These are phyloP conservation scores for Serendipita indica DNA, from an alignment of 768 basidiomycete genomes.

Conservation along the genomic window DNA sequence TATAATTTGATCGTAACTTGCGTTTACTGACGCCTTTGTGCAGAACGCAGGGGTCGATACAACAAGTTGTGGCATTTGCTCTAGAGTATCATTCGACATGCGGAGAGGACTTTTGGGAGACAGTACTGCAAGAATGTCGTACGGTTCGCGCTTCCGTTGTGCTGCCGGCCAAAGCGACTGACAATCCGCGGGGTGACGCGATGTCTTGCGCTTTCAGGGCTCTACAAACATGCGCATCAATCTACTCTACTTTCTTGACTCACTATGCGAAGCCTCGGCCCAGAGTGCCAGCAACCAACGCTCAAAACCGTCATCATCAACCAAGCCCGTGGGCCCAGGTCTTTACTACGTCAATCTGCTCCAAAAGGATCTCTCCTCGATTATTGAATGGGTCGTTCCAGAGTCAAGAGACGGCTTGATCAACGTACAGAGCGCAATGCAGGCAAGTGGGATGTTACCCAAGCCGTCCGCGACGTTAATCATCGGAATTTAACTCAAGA, in stretches of 20 bases:
- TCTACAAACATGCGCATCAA: conserved; percentile 87
- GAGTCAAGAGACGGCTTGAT: conserved; percentile 74
- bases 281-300: conserved; percentile 26
- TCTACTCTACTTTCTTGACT: conserved; percentile 80
- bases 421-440: conserved; percentile 75
- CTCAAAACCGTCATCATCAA: conserved; percentile 31
- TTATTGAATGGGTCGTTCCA: conserved; percentile 78
- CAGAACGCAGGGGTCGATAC: conserved; percentile 77
- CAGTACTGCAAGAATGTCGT: conserved; percentile 77
- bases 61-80: conserved; percentile 72
- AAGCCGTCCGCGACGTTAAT: not conserved
- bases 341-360: conserved; percentile 63
- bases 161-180: not conserved
- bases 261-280: conserved; percentile 68
- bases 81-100: conserved; percentile 72
- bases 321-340: conserved; percentile 22
- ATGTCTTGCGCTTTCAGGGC: conserved; percentile 32
- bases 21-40: not conserved
- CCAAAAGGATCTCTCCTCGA: conserved; percentile 56
- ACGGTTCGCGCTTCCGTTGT: conserved; percentile 37
- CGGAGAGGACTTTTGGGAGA: conserved; percentile 90
- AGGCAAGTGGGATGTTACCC: conserved; percentile 33
- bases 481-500: conserved; percentile 29
- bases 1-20: conserved; percentile 17
- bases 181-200: not conserved